A percentile compares a stretch with the other conserved stretches of the same genome.
Conservation (phyloP, 495 filamentous ascomycete species). For the Trypethelium eluteriae region DNA sequence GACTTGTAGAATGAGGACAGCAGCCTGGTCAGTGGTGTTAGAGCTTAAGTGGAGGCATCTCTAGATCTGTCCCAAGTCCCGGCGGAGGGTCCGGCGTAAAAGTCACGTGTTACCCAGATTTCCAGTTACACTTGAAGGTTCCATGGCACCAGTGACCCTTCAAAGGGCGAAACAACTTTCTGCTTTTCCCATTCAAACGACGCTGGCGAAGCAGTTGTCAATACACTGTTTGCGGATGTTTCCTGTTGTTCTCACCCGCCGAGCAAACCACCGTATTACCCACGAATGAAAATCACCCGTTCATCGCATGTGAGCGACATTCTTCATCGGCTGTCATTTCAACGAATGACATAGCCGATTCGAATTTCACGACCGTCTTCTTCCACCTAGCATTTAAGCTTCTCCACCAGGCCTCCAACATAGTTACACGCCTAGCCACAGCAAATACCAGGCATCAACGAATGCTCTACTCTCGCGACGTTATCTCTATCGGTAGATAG, state of each 20-base stretch:
- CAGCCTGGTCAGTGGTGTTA: not conserved
- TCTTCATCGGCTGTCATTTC: not conserved
- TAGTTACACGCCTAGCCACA: not conserved
- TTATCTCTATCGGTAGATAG: not conserved
- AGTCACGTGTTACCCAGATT: not conserved
- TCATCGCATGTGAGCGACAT: not conserved
- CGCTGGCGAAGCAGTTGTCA: not conserved
- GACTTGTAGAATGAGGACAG: not conserved
- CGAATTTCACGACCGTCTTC: not conserved
- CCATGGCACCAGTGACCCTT: slow-evolving; percentile 1
- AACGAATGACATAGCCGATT: slow-evolving; percentile 3
- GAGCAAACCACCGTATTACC: not conserved
- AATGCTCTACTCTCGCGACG: not conserved
- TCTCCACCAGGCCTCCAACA: not conserved
- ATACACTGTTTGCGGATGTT: not conserved
- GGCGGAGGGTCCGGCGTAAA: not conserved
- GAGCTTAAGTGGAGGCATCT: not conserved
- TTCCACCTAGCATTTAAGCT: not conserved
- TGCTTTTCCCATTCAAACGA: not conserved
- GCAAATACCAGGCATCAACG: not conserved
- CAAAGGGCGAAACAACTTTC: slow-evolving; percentile 3
- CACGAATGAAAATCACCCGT: not conserved
- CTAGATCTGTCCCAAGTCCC: not conserved
- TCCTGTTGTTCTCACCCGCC: not conserved
- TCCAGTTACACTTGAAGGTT: not conserved